These are phyloP conservation scores for Ophiocordyceps camponoti-floridani DNA, from an alignment of 2,329 filamentous ascomycete species.

Conservation along the genomic window DNA sequence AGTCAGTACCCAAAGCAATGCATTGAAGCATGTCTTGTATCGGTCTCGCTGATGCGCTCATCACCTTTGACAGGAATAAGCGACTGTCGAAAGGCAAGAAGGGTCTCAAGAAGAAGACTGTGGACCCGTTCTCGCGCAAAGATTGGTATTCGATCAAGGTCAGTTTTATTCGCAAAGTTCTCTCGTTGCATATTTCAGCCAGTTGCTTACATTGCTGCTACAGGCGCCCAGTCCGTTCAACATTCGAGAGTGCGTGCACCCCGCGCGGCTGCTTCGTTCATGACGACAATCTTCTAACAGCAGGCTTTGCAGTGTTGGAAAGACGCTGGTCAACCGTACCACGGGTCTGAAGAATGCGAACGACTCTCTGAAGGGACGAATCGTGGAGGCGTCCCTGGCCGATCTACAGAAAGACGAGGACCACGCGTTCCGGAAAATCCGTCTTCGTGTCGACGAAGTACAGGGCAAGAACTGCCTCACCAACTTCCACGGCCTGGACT, in stretches of 20 bases:
- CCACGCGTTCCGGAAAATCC: constrained; percentile 98
- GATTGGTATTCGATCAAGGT: constrained; percentile 98
- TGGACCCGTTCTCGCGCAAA: constrained; percentile 95
- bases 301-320: constrained; percentile 64
- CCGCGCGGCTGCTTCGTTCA: not conserved
- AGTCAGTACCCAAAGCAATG: constrained; percentile 23
- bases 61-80: constrained; percentile 64
- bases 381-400: constrained; percentile 96
- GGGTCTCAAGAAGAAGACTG: constrained; percentile 98
- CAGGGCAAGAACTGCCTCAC: constrained; percentile 99
- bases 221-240: constrained; percentile 91
- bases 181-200: not conserved
- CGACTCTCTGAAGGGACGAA: constrained; percentile 95
- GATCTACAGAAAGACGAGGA: constrained; percentile 99
- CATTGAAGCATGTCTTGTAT: not conserved
- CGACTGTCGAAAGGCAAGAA: constrained; percentile 99
- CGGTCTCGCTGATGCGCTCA: not conserved
- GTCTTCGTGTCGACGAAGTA: constrained; percentile 95
- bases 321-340: constrained; percentile 98
- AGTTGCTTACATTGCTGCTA: constrained; percentile 3
- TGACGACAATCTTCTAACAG: not conserved
- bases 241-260: constrained; percentile 74
- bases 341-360: constrained; percentile 99
- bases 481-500: constrained; percentile 99
- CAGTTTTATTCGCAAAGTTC: constrained; percentile 9